Evolutionary conservation across 2,329 filamentous ascomycete genomes (phyloP), one percentile per base, ranked within the genome.

Genomic region (Aciculosporium take): DNA sequence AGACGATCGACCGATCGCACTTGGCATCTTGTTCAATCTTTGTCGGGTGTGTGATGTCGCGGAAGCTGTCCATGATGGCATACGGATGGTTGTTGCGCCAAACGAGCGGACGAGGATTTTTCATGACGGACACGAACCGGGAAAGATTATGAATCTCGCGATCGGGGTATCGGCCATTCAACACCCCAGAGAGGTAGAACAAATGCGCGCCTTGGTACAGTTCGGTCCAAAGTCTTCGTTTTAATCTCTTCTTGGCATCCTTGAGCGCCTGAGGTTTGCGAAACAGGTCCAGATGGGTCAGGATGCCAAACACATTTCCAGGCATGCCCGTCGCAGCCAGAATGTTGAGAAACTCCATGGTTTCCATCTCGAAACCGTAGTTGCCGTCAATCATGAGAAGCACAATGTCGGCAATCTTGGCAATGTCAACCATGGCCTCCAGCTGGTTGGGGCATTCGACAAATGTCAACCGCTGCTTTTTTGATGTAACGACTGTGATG

Each of bases 351-450:
- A 98, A 98, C 63, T 98, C 91, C 91, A 98, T 98, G 0, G 91
- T 98, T 71, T 98, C 91, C 91, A 98, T 98, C 65, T 98, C 91
- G 57, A 98, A 98, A 12, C 91, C 93, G 55, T 84, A 98, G 64
- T 96, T 96, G 42, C 91, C 93, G 57, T 98, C 91, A 52, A 98
- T 98, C 84, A 98, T 91, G 43, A 98, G 73, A 38, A 98, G 71
- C 5, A 96, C 85, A 53, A 98, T 95, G 59, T 98, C 91, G 15
- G 93, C 91, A 33, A 98, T 84, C 64, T 98, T 98, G 45, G 91
- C 85, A 43, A 95, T 74, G 61, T 98, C 91, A 49, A 98, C 88
- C 85, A 96, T 95, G 50, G 84, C 83, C 47, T 93, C 88, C 41
- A 98, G 75, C 52, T 91, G 87, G 57, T 96, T 89, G n/a, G 93